Conservation (phyloP, 768 basidiomycete genomes). For the Butyriboletus loyo region DNA sequence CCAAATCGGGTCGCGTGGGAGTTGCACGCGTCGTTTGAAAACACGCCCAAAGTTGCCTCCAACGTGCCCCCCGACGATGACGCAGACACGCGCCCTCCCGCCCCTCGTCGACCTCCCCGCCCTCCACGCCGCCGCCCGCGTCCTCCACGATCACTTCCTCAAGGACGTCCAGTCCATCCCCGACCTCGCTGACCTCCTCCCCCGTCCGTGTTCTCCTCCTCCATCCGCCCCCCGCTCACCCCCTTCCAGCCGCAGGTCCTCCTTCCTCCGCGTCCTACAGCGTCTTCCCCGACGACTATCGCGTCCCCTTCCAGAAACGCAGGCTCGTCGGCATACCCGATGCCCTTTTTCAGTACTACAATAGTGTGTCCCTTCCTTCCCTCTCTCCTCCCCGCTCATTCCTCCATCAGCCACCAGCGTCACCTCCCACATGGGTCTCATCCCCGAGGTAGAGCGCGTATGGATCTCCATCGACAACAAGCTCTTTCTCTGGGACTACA, state of each 20-base stretch:
- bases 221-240: conserved; percentile 4
- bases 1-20: conserved; percentile 7
- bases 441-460: conserved; percentile 90
- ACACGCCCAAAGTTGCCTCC: not conserved
- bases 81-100: conserved; percentile 17
- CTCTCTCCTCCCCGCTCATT: conserved; percentile 8
- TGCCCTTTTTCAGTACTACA: conserved; percentile 73
- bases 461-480: conserved; percentile 96
- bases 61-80: conserved; percentile 9
- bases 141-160: conserved; percentile 63
- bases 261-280: conserved; percentile 77
- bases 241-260: conserved; percentile 50
- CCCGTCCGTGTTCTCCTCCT: conserved; percentile 41
- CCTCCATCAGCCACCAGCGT: conserved; percentile 54
- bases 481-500: conserved; percentile 95
- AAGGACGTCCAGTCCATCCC: conserved; percentile 76
- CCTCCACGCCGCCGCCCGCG: conserved; percentile 62
- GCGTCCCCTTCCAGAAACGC: conserved; percentile 78
- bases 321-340: conserved; percentile 77
- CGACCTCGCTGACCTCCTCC: conserved; percentile 68
- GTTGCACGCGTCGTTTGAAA: not conserved
- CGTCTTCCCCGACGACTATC: conserved; percentile 71
- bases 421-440: conserved; percentile 82
- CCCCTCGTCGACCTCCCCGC: conserved; percentile 54
- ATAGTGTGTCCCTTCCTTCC: conserved; percentile 46